Conservation (phyloP, 2,329 filamentous ascomycete genomes). For the Trichoderma atrobrunneum region DNA sequence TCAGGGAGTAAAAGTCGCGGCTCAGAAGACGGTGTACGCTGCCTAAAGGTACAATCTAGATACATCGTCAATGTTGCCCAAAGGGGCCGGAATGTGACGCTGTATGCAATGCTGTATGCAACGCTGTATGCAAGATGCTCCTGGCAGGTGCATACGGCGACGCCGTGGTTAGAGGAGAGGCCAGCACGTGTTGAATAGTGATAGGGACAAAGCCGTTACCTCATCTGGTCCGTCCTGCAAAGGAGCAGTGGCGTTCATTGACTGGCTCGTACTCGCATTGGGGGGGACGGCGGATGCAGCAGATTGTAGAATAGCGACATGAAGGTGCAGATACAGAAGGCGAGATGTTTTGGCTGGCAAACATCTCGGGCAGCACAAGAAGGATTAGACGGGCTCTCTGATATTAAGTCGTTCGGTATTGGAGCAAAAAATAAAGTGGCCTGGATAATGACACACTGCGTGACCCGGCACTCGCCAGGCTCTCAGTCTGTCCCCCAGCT, state of each 20-base stretch:
- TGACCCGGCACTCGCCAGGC: neutral
- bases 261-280: conserved; percentile 9
- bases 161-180: conserved; percentile 17
- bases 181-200: conserved; percentile 11
- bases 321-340: neutral
- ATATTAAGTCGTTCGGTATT: neutral
- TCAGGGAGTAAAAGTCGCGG: neutral
- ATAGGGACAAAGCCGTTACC: conserved; percentile 2
- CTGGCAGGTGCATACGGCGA: conserved; percentile 18
- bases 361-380: neutral
- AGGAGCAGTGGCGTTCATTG: conserved; percentile 1
- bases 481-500: neutral
- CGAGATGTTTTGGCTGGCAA: neutral
- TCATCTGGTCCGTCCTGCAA: neutral
- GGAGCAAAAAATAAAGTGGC: neutral
- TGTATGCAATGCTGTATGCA: conserved; percentile 5
- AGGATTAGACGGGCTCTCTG: neutral
- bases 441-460: neutral
- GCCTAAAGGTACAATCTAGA: conserved; percentile 13
- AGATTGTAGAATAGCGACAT: neutral
- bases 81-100: conserved; percentile 8
- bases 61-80: conserved; percentile 3
- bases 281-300: neutral
- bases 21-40: conserved; percentile 3
- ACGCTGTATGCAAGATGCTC: conserved; percentile 17